Conservation (phyloP, 352 stramenopile genomes). For the Thalassiosira ordinaria region DNA sequence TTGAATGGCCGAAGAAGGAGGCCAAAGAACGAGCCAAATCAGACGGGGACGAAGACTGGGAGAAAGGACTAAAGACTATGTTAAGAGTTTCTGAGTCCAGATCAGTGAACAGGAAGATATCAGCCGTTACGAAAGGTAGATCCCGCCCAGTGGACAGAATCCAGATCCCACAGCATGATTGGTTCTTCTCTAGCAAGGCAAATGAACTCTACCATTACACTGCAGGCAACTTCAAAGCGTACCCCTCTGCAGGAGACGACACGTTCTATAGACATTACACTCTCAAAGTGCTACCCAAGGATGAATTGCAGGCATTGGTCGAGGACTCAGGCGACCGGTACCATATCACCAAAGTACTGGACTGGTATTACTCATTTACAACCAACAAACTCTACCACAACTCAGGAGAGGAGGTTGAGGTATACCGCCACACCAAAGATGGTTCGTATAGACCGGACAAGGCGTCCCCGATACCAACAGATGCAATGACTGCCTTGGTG, state of each 20-base stretch:
- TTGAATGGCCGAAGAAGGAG: constrained; percentile 12
- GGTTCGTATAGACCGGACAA: background rate
- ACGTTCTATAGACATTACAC: constrained; percentile 22
- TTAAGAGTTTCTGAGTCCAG: background rate
- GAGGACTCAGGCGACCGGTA: background rate
- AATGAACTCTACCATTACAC: constrained; percentile 36
- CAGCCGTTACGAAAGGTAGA: constrained; percentile 1
- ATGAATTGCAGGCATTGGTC: background rate
- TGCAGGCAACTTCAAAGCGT: constrained; percentile 24
- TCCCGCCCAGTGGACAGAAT: constrained; percentile 13
- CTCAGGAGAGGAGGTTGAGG: background rate
- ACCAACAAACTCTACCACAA: background rate
- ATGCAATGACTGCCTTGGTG: background rate
- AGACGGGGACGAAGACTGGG: constrained; percentile 6
- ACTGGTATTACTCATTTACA: background rate
- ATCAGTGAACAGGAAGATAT: constrained; percentile 21
- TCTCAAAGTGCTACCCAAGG: constrained; percentile 29
- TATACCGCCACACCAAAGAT: background rate
- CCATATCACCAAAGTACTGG: background rate
- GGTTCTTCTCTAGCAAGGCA: constrained; percentile 10
- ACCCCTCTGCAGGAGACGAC: background rate
- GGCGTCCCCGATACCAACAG: background rate
- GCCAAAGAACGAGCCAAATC: background rate
- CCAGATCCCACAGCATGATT: constrained; percentile 15
- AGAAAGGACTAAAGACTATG: constrained; percentile 22